Percentiles rank a stretch among this genome's conserved stretches.
Conservation (phyloP, 2,329 filamentous ascomycete species). For the Gremmenia infestans region DNA sequence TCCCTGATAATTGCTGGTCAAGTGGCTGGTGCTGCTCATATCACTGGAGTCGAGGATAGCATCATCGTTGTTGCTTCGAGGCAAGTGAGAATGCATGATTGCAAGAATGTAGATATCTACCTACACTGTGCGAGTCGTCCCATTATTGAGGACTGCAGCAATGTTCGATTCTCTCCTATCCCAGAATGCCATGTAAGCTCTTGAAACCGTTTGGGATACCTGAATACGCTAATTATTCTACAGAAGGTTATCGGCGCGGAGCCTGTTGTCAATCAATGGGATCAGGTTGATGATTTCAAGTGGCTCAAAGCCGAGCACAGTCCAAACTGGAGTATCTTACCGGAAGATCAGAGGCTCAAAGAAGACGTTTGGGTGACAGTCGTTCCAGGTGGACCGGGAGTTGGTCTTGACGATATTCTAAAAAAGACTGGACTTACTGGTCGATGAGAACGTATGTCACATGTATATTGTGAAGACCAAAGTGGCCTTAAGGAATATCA, state of each 20-base stretch:
- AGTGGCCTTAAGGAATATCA: neutral
- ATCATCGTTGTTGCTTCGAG: slow-evolving; percentile 73
- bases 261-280: slow-evolving; percentile 64
- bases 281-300: slow-evolving; percentile 94
- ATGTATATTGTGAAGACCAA: neutral
- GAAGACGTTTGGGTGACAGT: slow-evolving; percentile 65
- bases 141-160: slow-evolving; percentile 85
- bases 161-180: slow-evolving; percentile 73
- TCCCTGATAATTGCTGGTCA: slow-evolving; percentile 74
- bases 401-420: slow-evolving; percentile 62
- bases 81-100: slow-evolving; percentile 94
- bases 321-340: slow-evolving; percentile 78
- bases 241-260: slow-evolving; percentile 26
- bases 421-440: slow-evolving; percentile 39
- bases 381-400: slow-evolving; percentile 58
- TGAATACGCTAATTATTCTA: slow-evolving; percentile 7
- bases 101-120: slow-evolving; percentile 75
- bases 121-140: slow-evolving; percentile 76
- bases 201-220: neutral
- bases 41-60: slow-evolving; percentile 69
- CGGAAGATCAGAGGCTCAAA: slow-evolving; percentile 51
- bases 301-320: slow-evolving; percentile 85
- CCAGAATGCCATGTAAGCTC: slow-evolving; percentile 62
- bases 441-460: slow-evolving; percentile 1
- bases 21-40: slow-evolving; percentile 75